These are phyloP conservation scores for Apophysomyces variabilis DNA, from an alignment of 371 early-diverging fungal genomes.

Conservation along the genomic window DNA sequence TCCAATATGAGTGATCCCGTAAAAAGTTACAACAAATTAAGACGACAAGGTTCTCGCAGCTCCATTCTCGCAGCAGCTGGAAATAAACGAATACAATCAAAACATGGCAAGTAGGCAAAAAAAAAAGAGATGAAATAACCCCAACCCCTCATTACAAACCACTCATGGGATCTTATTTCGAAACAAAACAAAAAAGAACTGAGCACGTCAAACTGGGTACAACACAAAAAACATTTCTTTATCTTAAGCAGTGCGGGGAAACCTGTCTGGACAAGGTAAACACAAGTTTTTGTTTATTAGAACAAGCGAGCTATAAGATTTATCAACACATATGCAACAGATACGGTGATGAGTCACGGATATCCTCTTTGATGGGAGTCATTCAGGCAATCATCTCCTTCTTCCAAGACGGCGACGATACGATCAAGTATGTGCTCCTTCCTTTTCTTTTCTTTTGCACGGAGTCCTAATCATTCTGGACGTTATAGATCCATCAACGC, in stretches of 20 bases:
- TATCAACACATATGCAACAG: conserved; percentile 33
- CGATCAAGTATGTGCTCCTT: conserved; percentile 56
- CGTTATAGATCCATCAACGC: conserved; percentile 71
- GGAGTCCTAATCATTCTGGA: not conserved
- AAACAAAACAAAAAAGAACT: conserved; percentile 11
- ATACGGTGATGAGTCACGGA: conserved; percentile 90
- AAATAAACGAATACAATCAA: conserved; percentile 15
- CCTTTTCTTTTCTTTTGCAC: conserved; percentile 2
- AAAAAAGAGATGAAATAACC: not conserved
- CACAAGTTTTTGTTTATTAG: not conserved
- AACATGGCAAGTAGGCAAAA: conserved; percentile 16
- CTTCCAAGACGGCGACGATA: conserved; percentile 82
- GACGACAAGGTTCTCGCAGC: conserved; percentile 45
- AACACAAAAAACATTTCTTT: conserved; percentile 81
- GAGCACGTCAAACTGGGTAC: conserved; percentile 51
- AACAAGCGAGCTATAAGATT: not conserved
- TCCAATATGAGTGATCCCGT: conserved; percentile 43
- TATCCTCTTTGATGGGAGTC: conserved; percentile 89
- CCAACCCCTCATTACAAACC: not conserved
- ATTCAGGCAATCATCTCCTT: conserved; percentile 92
- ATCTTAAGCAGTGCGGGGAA: conserved; percentile 88
- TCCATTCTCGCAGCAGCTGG: conserved; percentile 27
- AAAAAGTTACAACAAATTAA: conserved; percentile 42
- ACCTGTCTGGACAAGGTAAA: conserved; percentile 78
- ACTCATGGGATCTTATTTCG: not conserved